Base-by-base conservation (phyloP, 441 rosid genomes). In the Eutrema salsugineum region DNA sequence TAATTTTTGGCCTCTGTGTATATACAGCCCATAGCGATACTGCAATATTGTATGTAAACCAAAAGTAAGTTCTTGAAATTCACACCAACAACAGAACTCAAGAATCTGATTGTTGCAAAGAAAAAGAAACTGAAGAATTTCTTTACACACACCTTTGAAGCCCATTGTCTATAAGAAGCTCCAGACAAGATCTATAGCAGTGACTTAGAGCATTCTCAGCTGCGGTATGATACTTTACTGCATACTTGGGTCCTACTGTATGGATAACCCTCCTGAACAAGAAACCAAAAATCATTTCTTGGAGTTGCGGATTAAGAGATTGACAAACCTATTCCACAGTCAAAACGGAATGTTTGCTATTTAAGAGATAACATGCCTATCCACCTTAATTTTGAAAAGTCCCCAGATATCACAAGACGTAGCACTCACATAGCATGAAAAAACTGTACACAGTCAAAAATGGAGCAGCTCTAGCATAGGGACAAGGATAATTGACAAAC, bases 151-250 rank as follows among this genome's bases (percentile, higher is more conserved):
- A 93, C 99, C 98, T 93, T 68, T 79, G 82, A 66, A 93, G 99
- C 54, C 93, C 88, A 80, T 88, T 89, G 19, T 95, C 99, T 78
- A 93, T 86, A 14, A 95, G 90, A 77, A 95, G 88, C 83, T 95
- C 99, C 73, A 95, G 88, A 83, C 97, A 95, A 80, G 99, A 82
- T 33, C 97, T 87, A 51, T 95, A 95, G 78, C 99, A 93, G 72
- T 95, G 99, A 84, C 99, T 95, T 82, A 95, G 78, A 80, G 98
- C 99, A 83, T 93, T 95, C 82, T 95, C 99, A 11, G 98, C 99
- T 74, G 99, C 99, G 71, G 98, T 93, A 63, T 95, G 99, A 84
- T 95, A 95, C 79, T 95, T 93, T 33, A 95, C 94, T 43, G 98
- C 99, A 84, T 95, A 93, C 82, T 93, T 95, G 48, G 99, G 99